Evolutionary conservation across 139 green algal species (phyloP).

Genomic region (Diplosphaera chodatii): DNA sequence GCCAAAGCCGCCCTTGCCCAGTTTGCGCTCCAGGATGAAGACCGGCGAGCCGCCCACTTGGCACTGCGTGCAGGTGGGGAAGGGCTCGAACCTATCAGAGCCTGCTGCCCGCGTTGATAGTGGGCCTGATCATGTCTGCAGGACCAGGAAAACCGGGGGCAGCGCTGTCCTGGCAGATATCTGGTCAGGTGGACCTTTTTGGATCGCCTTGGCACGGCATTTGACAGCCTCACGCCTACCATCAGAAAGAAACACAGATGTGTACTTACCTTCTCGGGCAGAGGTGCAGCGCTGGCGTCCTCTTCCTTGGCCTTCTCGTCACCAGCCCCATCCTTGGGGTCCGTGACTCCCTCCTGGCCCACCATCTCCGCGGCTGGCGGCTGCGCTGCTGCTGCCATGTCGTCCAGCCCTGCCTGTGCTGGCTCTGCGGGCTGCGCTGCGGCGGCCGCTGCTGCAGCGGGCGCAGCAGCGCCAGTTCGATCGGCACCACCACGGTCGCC

Average conservation of each 20-base stretch:
- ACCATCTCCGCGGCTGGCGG: not conserved
- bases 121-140: no score
- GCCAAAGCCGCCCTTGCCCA: conserved; percentile 92
- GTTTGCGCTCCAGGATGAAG: conserved; percentile 85
- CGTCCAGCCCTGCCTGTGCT: not conserved
- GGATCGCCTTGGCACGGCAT: no score
- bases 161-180: no score
- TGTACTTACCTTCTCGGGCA: conserved; percentile 55
- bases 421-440: not conserved
- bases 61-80: no score
- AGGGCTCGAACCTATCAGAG: no score
- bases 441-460: not conserved
- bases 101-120: no score
- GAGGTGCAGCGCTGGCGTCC: conserved; percentile 48
- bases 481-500: not conserved
- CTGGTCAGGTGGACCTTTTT: no score
- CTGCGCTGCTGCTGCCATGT: not conserved
- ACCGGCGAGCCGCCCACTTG: conserved; percentile 77
- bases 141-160: no score
- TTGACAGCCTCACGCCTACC: no score
- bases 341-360: not conserved
- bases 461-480: not conserved
- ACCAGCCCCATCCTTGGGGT: not conserved
- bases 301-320: conserved; percentile 35
- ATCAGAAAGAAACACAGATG: no score